Base-by-base conservation (phyloP, 2,329 filamentous ascomycete species). In the Sporothrix phasma region DNA sequence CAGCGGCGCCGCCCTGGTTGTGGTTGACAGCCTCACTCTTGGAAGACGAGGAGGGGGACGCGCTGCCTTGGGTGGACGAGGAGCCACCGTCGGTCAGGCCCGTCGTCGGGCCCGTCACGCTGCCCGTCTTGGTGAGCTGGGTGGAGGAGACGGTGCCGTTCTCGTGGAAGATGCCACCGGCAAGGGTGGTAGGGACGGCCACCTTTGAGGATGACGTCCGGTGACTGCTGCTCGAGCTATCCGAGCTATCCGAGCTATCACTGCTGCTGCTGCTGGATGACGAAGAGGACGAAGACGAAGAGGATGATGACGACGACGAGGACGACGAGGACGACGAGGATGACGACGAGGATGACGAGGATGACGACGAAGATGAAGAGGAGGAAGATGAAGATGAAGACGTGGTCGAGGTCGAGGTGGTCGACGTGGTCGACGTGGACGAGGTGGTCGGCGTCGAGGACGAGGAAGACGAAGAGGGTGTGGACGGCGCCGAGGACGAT, bases 111-210 rank as follows among this genome's bases (percentile, higher is more conserved):
- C 47, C 41, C 1, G 63, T 39, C 31, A 61, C 29, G 29, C 41
- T 47, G 46, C 61, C 60, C n/a, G 64, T 66, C 26, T 45, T 41
- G 26, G 47, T 54, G 19, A 66, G 39, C 13, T 53, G 61, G 34
- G 45, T 58, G 29, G 49, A 45, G 22, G 69, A 67, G 47, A 66
- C 69, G 5, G 69, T 70, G n/a, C 68, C 64, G 67, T 81, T 81
- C 74, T 84, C 80, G 64, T 80, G 80, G 76, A 84, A 85, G 68
- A 85, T 76, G 69, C 78, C 81, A 15, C 78, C 78, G 64, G 71
- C 66, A 45, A 75, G 69, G n/a, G 72, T 74, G 13, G 68, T 61
- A 43, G 64, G 58, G 63, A 17, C 54, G 4, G 65, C 17, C 53
- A 59, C 62, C 37, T 60, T 13, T 24, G 46, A 24, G 22, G 60